Conservation (phyloP, 306 rosid genomes). For the Trichosanthes truncata region DNA sequence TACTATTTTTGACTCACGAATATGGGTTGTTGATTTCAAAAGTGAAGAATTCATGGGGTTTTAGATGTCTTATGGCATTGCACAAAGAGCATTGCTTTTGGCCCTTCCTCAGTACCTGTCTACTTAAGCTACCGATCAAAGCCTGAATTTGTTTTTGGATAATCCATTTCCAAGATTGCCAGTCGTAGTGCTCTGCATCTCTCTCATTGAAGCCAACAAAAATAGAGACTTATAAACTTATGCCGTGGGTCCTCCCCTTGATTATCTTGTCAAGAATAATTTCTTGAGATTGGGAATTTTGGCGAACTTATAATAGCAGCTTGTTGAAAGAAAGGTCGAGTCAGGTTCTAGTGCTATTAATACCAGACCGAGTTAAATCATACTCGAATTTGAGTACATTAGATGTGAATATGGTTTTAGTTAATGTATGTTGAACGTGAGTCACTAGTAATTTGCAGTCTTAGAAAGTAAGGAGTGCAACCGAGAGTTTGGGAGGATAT, state of each 20-base stretch:
- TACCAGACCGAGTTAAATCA: not conserved
- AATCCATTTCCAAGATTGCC: not conserved
- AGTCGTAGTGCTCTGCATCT: not conserved
- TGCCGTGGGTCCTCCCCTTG: not conserved
- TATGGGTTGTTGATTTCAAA: conserved; percentile 24
- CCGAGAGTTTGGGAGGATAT: too few relatives aligned
- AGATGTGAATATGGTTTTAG: too few relatives aligned
- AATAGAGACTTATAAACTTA: too few relatives aligned
- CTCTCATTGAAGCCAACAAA: not conserved
- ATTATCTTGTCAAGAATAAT: not conserved
- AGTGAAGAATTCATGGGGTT: conserved; percentile 39
- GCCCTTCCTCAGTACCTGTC: not conserved
- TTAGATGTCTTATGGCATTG: conserved; percentile 61
- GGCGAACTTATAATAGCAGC: not conserved
- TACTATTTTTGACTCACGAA: not conserved
- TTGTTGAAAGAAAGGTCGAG: too few relatives aligned
- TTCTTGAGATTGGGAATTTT: not conserved
- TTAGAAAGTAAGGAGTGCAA: too few relatives aligned
- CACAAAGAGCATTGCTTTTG: not conserved
- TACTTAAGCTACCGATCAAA: not conserved
- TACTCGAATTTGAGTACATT: too few relatives aligned
- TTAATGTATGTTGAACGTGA: too few relatives aligned
- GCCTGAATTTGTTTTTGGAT: not conserved
- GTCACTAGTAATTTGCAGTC: too few relatives aligned
- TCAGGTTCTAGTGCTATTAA: too few relatives aligned